These are phyloP conservation scores for Exophiala oligosperma DNA, from an alignment of 2,329 filamentous ascomycete genomes.

Conservation along the genomic window DNA sequence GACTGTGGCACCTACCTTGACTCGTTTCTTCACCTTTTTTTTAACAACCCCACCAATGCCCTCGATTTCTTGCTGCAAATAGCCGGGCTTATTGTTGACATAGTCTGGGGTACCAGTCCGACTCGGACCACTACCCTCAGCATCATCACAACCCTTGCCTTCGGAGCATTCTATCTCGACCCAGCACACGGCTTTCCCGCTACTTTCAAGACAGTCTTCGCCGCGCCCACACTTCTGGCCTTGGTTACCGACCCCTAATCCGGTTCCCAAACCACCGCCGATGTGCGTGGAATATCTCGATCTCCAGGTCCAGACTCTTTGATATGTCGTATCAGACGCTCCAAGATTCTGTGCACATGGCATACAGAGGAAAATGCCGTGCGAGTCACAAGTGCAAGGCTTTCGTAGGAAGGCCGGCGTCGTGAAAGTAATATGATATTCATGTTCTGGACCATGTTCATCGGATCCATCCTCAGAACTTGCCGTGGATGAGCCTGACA, in stretches of 20 bases:
- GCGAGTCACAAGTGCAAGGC: slow-evolving; percentile 57
- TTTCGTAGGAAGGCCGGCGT: slow-evolving; percentile 53
- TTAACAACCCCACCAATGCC: slow-evolving; percentile 87
- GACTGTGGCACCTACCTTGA: slow-evolving; percentile 79
- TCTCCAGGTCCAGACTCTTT: slow-evolving; percentile 83
- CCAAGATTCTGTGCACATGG: slow-evolving; percentile 73
- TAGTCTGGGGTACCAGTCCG: slow-evolving; percentile 18
- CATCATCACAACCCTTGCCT: slow-evolving; percentile 54
- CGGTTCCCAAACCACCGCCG: slow-evolving; percentile 77
- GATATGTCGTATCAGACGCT: slow-evolving; percentile 58
- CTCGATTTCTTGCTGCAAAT: slow-evolving; percentile 83
- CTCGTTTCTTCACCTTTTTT: slow-evolving; percentile 80
- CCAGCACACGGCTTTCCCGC: slow-evolving; percentile 66
- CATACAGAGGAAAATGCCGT: slow-evolving; percentile 78
- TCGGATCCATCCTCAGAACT: slow-evolving; percentile 7
- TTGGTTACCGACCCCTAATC: slow-evolving; percentile 83
- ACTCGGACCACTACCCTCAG: slow-evolving; percentile 31
- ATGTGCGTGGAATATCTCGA: slow-evolving; percentile 76
- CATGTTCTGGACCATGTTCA: background rate
- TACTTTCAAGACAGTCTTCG: slow-evolving; percentile 70
- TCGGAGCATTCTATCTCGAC: slow-evolving; percentile 79
- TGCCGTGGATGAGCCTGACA: slow-evolving; percentile 17
- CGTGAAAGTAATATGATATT: slow-evolving; percentile 37
- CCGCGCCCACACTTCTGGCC: slow-evolving; percentile 87
- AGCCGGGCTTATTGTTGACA: slow-evolving; percentile 60